Percentiles rank a stretch among this genome's conserved stretches.
phyloP scores from a whole-genome alignment of 2,329 filamentous ascomycete genomes.

The Verticillium klebahnii region DNA sequence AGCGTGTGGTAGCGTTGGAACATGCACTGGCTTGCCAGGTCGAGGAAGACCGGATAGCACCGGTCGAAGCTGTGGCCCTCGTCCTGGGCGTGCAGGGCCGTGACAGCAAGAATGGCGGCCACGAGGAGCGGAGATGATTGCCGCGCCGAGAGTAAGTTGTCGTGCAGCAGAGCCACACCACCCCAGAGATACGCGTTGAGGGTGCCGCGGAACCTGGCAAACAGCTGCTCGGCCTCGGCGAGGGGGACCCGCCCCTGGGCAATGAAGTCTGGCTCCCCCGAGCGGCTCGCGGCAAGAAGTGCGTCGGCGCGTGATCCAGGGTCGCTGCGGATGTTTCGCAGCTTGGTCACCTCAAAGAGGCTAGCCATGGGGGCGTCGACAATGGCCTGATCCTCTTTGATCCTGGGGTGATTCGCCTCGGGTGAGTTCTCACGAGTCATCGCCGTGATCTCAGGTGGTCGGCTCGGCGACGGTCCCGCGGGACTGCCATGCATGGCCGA shows the following conservation, averaged over 20 bases:
- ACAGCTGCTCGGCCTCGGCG: constrained; percentile 44
- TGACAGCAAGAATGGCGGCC: constrained; percentile 53
- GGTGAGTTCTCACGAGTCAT: constrained; percentile 28
- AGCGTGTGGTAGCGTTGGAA: constrained; percentile 54
- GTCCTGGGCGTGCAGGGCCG: constrained; percentile 53
- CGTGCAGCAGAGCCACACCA: constrained; percentile 44
- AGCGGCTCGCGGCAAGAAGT: constrained; percentile 20
- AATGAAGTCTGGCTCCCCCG: constrained; percentile 33
- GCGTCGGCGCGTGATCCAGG: constrained; percentile 19
- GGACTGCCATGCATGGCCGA: constrained; percentile 11
- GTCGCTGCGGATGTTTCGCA: constrained; percentile 26
- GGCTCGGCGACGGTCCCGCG: constrained; percentile 13
- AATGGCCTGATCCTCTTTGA: constrained; percentile 25
- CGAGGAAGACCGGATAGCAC: constrained; percentile 53
- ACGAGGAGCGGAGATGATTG: constrained; percentile 52
- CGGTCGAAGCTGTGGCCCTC: constrained; percentile 34
- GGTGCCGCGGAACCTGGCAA: constrained; percentile 21
- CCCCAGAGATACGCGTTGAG: constrained; percentile 40
- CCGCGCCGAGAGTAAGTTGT: constrained; percentile 43
- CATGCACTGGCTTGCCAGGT: constrained; percentile 50
- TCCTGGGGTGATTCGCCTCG: constrained; percentile 30
- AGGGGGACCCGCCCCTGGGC: constrained; percentile 38
- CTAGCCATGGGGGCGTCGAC: constrained; percentile 49
- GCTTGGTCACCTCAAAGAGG: constrained; percentile 45
- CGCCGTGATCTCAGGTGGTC: constrained; percentile 17